Evolutionary conservation across 306 rosid genomes (phyloP), one percentile per base, ranked within the genome.

Genomic region (Cucurbita moschata): DNA sequence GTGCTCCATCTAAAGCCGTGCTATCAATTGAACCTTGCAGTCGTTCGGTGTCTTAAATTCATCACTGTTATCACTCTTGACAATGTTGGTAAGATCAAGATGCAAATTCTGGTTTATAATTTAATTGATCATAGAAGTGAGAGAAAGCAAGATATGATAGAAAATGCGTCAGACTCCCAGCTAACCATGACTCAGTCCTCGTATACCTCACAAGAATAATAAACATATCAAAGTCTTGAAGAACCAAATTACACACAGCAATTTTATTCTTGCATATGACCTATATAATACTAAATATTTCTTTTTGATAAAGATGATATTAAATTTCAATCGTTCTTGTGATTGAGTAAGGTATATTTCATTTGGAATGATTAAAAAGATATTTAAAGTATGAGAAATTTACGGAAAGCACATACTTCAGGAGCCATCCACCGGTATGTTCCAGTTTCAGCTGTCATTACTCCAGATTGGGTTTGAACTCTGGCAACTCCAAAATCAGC

Each of bases 341-440:
- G 59, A 8, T 51, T 10, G 57, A 21, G 59, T 26, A 16, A 7
- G 46, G 56, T 49, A 70, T 15, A 50, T 50, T 70, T 49, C 15
- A 49, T 70, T 50, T 50, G 59, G 59, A 70, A 14, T 30, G 47
- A 15, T 70, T 30, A 50, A 46, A 52, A 70, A 30, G 59, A 52
- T 51, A 39, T 39, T 16, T 30, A 72, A 54, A 64, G 53, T 19
- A 42, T 21, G 35, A 26, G 53, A 59, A 26, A 57, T 26, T 59
- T 44, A 60, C 4, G 2, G 15, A 26, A 47, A 63, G 69, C 60
- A 63, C 76, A 79, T 85, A 95, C 99, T 95, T 95, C 99, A 50
- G 99, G 99, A 81, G 99, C 97, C 99, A 95, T 95, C 99, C 99
- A 95, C 65, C 99, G 99, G 85, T 91, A 95, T 44, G 99, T 95